A percentile compares a stretch with the other conserved stretches of the same genome.
phyloP scores from a whole-genome alignment of 2,329 filamentous ascomycete genomes.

The Pestalotiopsis fici region DNA sequence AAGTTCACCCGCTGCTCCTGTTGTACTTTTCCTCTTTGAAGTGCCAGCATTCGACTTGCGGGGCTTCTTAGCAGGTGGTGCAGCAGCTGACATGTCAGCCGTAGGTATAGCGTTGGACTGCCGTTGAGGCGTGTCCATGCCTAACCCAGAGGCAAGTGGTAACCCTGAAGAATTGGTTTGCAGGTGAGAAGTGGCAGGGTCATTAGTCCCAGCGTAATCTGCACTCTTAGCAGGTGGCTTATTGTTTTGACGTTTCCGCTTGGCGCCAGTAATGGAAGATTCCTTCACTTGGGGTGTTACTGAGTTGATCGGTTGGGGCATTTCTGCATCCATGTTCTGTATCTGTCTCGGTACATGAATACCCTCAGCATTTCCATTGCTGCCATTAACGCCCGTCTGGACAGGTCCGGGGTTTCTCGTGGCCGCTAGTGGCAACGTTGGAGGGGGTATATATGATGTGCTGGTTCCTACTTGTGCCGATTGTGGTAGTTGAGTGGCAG shows the following conservation, averaged over 20 bases:
- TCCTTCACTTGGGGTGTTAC: slow-evolving; percentile 21
- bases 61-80: slow-evolving; percentile 26
- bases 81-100: not conserved
- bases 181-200: not conserved
- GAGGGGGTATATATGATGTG: slow-evolving; percentile 14
- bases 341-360: slow-evolving; percentile 14
- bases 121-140: not conserved
- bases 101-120: not conserved
- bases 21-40: not conserved
- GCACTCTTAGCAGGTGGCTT: slow-evolving; percentile 14
- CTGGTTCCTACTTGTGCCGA: slow-evolving; percentile 8
- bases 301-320: not conserved
- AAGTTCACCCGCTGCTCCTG: not conserved
- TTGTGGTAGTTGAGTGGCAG: not conserved
- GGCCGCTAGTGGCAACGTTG: slow-evolving; percentile 8
- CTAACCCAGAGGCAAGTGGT: not conserved
- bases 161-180: not conserved
- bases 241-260: slow-evolving; percentile 29
- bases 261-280: slow-evolving; percentile 31
- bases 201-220: slow-evolving; percentile 7
- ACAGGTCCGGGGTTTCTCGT: not conserved
- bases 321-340: slow-evolving; percentile 6
- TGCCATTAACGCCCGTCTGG: slow-evolving; percentile 8
- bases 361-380: slow-evolving; percentile 19
- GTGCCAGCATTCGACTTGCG: slow-evolving; percentile 27